Evolutionary conservation across 805 yeast genomes (phyloP).

Genomic region (Kuraishia cidri): DNA sequence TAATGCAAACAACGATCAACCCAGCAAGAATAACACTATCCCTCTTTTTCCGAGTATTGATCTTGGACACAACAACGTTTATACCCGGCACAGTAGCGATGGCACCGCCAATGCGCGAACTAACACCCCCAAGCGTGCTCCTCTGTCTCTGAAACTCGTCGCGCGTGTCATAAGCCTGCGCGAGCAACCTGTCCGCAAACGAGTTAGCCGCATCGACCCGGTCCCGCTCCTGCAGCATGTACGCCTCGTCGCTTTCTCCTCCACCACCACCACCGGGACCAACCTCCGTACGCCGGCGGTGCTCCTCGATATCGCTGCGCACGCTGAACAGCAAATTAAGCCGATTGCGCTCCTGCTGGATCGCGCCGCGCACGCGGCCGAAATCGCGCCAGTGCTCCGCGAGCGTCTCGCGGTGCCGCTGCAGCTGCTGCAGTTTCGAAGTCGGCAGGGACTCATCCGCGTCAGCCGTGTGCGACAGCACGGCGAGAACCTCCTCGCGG

Average conservation of each 20-base stretch:
- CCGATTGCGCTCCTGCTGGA: slow-evolving; percentile 70
- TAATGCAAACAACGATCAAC: slow-evolving; percentile 64
- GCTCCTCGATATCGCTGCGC: slow-evolving; percentile 69
- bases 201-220: slow-evolving; percentile 67
- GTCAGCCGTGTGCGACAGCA: slow-evolving; percentile 46
- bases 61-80: slow-evolving; percentile 63
- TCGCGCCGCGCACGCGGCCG: slow-evolving; percentile 44
- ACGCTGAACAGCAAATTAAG: slow-evolving; percentile 68
- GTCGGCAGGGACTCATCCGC: slow-evolving; percentile 51
- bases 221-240: slow-evolving; percentile 68
- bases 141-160: slow-evolving; percentile 78
- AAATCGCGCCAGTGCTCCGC: slow-evolving; percentile 63
- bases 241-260: slow-evolving; percentile 44
- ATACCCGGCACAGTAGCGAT: slow-evolving; percentile 77
- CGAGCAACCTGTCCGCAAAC: slow-evolving; percentile 69
- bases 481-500: slow-evolving; percentile 44
- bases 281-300: slow-evolving; percentile 30
- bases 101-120: slow-evolving; percentile 49
- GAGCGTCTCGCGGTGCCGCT: slow-evolving; percentile 71
- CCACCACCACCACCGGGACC: slow-evolving; percentile 12
- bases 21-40: slow-evolving; percentile 79
- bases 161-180: slow-evolving; percentile 84
- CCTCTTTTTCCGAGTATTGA: slow-evolving; percentile 82
- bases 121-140: slow-evolving; percentile 51
- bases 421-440: slow-evolving; percentile 70